Base-by-base conservation (phyloP, 192 early-diverging fungal species). In the Phycomyces nitens region DNA sequence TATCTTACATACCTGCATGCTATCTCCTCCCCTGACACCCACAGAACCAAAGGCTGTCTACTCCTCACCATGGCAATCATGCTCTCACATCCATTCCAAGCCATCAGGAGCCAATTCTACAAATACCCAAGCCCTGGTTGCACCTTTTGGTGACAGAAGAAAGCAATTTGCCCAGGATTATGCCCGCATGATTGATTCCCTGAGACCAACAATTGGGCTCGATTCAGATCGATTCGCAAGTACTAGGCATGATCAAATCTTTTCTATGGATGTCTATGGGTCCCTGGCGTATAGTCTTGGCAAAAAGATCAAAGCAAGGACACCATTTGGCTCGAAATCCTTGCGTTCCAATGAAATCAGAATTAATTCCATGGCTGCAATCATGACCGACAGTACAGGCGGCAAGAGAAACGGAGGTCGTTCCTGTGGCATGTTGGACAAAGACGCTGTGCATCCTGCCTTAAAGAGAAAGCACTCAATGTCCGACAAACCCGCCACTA, bases 21-120 rank as follows among this genome's bases (percentile, higher is more conserved):
- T 65, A 18, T 65, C 64, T 14, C 64, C 64, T 24, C 64, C 64
- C 18, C 51, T 65, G 2, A 65, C 64, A 50, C 64, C 64, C 10
- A 65, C 55, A 8, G 64, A 65, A 21, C n/a, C 55, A 14, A 47
- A 47, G 44, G 12, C 18, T 18, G 44, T 47, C 44, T 47, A 47
- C 12, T n/a, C 15, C 11, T 14, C 18, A 47, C 44, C 44, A 47
- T 47, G 44, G 44, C 44, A 47, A 47, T 11, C 12, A 47, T 14
- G 44, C 12, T 14, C 44, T 34, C 29, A 34, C 7, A 34, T 34
- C 29, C 29, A 34, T 7, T 34, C 29, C 29, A 34, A 34, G 29
- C 29, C 29, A 7, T 7, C 29, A 47, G 26, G 23, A 44, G 42
- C 18, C 41, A 15, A 59, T 42, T 11, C 40, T n/a, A 51, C 47